phyloP scores from a whole-genome alignment of 2,329 filamentous ascomycete genomes.

The Nannizzia gypsea region DNA sequence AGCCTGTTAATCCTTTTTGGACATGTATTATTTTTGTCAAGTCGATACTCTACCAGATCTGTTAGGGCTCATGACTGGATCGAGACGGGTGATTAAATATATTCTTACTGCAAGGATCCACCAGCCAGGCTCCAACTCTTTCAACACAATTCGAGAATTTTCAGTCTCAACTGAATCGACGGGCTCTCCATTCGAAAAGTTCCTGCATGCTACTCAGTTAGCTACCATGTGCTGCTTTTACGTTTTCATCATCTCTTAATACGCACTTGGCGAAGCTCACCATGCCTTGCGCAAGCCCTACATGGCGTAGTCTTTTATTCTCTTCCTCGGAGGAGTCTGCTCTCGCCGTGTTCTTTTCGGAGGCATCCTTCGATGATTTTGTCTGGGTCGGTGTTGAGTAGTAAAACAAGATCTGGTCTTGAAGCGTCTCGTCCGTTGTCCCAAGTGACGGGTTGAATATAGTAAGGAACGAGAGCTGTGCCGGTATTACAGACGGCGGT shows the following conservation, averaged over 20 bases:
- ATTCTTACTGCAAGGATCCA: constrained; percentile 78
- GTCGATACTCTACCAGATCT: constrained; percentile 54
- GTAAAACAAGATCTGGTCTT: constrained; percentile 87
- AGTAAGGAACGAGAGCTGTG: constrained; percentile 77
- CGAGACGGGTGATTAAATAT: neutral
- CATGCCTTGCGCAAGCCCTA: constrained; percentile 94
- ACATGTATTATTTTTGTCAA: constrained; percentile 59
- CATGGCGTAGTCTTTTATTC: constrained; percentile 81
- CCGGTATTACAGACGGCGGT: constrained; percentile 48
- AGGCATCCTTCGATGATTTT: constrained; percentile 18
- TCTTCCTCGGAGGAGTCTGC: constrained; percentile 45
- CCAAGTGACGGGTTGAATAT: constrained; percentile 88
- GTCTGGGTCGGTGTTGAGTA: constrained; percentile 42
- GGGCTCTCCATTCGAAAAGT: constrained; percentile 64
- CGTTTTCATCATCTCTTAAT: constrained; percentile 5
- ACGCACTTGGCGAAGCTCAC: constrained; percentile 67
- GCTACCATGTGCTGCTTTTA: neutral
- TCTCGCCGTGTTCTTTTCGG: constrained; percentile 15
- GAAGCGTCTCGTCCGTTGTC: constrained; percentile 57
- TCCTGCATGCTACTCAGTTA: constrained; percentile 36
- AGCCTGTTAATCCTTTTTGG: constrained; percentile 6
- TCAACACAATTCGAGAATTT: constrained; percentile 68
- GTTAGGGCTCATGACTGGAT: neutral
- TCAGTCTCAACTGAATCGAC: constrained; percentile 86
- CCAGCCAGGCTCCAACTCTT: constrained; percentile 83